Base-by-base conservation (phyloP, 345 rosid species). In the Mercurialis annua region DNA sequence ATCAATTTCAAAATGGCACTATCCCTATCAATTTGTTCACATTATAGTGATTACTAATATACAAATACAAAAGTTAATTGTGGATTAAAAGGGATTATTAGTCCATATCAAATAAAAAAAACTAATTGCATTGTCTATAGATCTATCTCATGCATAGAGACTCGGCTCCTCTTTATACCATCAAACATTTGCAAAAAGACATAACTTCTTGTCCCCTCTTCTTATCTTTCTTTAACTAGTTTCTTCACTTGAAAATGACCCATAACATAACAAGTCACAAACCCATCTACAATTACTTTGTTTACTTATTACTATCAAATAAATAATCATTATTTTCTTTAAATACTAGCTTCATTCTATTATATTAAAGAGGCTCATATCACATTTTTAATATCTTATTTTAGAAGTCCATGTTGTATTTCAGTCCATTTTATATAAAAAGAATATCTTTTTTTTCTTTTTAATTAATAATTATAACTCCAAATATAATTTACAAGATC, bases 31-130 rank as follows among this genome's bases (percentile, higher is more conserved):
- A 52, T 15, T 26, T 61, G 31, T 31, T 18, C 15, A 23, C 44
- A 14, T 26, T 9, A 26, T 29, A 2, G 16, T 59, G 36, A 59
- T 59, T 12, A 36, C 62, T n/a, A 59, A 4, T 1, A 20, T 36
- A 14, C 0, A 44, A 59, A 6, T 48, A 60, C 50, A 42, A 60
- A 1, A 51, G 6, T 14, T 1, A 21, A 49, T 64, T 20, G 54
- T 49, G 67, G 21, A 49, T 64, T 48, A 30, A 49, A 64, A 30
- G 12, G 15, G 10, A 8, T 50, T 29, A 15, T 21, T 33, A 23
- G 68, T 50, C 58, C 47, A 50, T 50, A 6, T 64, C 67, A 64
- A 34, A 49, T 6, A 20, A 64, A 20, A 16, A 21, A 64, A 31
- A 24, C 6, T 11, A 18, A 30, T 64, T 31, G n/a, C 20, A 63